Evolutionary conservation across 75 land plant genomes (phyloP).

Genomic region (Cryptomeria japonica): DNA sequence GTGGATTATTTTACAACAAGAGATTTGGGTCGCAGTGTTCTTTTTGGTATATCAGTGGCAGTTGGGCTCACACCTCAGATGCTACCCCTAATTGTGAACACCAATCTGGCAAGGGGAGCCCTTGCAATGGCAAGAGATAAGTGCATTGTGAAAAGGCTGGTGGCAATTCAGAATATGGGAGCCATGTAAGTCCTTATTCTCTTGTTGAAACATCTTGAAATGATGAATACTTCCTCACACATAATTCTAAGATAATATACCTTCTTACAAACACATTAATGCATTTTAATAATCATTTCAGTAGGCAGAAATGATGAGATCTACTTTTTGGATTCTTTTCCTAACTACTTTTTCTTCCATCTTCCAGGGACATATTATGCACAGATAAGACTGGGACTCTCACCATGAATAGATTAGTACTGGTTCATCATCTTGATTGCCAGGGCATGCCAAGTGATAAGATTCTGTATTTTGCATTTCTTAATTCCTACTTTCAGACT

Average conservation of each 20-base stretch:
- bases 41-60: slow-evolving; percentile 62
- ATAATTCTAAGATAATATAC: background rate
- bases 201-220: background rate
- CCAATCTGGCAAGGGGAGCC: slow-evolving; percentile 62
- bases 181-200: slow-evolving; percentile 45
- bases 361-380: slow-evolving; percentile 57
- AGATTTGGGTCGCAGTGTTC: slow-evolving; percentile 32
- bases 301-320: background rate
- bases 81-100: slow-evolving; percentile 61
- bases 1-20: slow-evolving; percentile 27
- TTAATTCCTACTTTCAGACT: slow-evolving; percentile 57
- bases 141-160: slow-evolving; percentile 56
- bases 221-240: background rate
- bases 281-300: background rate
- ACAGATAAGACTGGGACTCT: slow-evolving; percentile 68
- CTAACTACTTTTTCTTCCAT: background rate
- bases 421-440: slow-evolving; percentile 48
- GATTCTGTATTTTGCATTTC: slow-evolving; percentile 47
- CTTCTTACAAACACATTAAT: background rate
- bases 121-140: slow-evolving; percentile 59
- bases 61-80: slow-evolving; percentile 64
- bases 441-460: slow-evolving; percentile 33
- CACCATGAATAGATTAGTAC: slow-evolving; percentile 43
- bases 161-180: slow-evolving; percentile 58
- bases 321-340: background rate